phyloP scores from a whole-genome alignment of 805 yeast species.

The Nakazawaea pomicola region DNA sequence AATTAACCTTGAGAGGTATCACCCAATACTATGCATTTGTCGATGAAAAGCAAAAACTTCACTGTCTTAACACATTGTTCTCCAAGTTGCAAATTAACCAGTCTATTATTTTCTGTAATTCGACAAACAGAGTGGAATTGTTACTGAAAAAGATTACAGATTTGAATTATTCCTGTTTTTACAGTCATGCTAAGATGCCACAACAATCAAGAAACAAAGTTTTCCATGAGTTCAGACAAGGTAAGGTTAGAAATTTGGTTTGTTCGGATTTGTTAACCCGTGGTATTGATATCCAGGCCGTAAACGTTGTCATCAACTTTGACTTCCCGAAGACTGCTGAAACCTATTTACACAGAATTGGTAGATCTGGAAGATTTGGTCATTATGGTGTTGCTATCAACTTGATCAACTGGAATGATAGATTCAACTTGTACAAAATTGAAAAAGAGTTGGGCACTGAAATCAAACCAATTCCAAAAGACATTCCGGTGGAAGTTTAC shows the following conservation, averaged over 20 bases:
- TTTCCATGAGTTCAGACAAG: slow-evolving; percentile 97
- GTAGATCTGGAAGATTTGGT: slow-evolving; percentile 98
- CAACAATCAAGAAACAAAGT: slow-evolving; percentile 96
- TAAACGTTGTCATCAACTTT: slow-evolving; percentile 94
- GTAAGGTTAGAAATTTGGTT: slow-evolving; percentile 93
- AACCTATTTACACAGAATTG: slow-evolving; percentile 95
- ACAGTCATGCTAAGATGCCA: slow-evolving; percentile 96
- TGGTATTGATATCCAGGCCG: slow-evolving; percentile 99
- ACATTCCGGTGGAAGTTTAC: slow-evolving; percentile 82
- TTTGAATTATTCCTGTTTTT: slow-evolving; percentile 92
- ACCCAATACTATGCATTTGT: slow-evolving; percentile 98
- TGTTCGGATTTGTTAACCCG: slow-evolving; percentile 95
- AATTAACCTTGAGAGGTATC: slow-evolving; percentile 90
- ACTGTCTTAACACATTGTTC: slow-evolving; percentile 91
- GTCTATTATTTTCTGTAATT: slow-evolving; percentile 94
- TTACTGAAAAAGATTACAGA: slow-evolving; percentile 95
- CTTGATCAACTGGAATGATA: slow-evolving; percentile 93
- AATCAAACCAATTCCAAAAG: slow-evolving; percentile 94
- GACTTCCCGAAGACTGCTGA: slow-evolving; percentile 98
- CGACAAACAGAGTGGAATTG: slow-evolving; percentile 92
- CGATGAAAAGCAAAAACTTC: slow-evolving; percentile 92
- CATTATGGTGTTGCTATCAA: slow-evolving; percentile 97
- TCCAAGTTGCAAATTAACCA: slow-evolving; percentile 94
- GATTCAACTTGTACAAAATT: slow-evolving; percentile 87
- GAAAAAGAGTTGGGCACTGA: slow-evolving; percentile 98